Evolutionary conservation across 2,329 filamentous ascomycete species (phyloP).

Genomic region (Calonectria pauciramosa): DNA sequence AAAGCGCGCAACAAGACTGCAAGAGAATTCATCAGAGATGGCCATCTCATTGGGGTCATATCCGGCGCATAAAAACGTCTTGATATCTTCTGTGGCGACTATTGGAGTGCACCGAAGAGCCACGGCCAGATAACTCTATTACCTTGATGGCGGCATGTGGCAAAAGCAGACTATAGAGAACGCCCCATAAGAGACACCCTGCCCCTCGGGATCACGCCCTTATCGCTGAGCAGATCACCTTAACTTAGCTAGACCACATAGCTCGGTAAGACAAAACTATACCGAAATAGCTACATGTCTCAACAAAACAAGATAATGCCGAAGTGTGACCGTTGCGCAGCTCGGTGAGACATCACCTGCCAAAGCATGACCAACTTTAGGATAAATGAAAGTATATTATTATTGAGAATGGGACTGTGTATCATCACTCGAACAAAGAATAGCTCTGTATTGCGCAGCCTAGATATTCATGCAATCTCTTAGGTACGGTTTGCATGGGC

Average conservation of each 20-base stretch:
- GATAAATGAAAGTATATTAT: neutral
- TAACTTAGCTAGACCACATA: neutral
- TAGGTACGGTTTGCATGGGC: too few relatives aligned
- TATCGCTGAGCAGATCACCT: neutral
- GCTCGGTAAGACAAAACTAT: neutral
- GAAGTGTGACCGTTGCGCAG: neutral
- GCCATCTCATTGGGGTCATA: too few relatives aligned
- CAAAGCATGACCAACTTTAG: neutral
- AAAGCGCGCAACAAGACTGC: too few relatives aligned
- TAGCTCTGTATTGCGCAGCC: too few relatives aligned
- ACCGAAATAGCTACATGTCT: neutral
- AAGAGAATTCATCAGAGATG: too few relatives aligned
- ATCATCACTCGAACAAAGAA: neutral
- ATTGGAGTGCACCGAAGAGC: neutral
- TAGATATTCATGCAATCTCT: neutral
- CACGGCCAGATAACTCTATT: neutral
- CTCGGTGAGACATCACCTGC: neutral
- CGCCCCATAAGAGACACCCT: too few relatives aligned
- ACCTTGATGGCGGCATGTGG: neutral
- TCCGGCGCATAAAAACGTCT: too few relatives aligned
- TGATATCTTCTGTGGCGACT: neutral
- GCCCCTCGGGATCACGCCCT: too few relatives aligned
- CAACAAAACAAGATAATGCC: neutral
- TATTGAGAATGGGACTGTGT: neutral
- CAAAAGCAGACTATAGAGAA: neutral